Evolutionary conservation across 768 basidiomycete species (phyloP), one percentile per base, ranked within the genome.

Genomic region (Lactifluus piperatus): DNA sequence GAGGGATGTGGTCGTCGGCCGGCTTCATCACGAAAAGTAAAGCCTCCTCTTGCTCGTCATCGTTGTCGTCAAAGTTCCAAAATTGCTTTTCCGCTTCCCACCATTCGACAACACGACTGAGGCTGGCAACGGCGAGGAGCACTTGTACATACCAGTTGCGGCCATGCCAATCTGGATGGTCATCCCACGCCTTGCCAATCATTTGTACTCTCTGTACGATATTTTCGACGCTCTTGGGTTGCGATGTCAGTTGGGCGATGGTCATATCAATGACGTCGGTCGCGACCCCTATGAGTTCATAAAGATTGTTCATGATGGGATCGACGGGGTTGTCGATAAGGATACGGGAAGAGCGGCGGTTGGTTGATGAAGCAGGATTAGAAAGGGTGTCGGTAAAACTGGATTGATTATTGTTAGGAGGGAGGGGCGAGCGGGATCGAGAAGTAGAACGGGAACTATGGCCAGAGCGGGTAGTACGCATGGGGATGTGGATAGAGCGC

Each of bases 1-100:
- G 73, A 44, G 65, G 75, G 65, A 58, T 73, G 63, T 58, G 73
- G 32, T 91, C 89, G 37, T 85, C 86, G 20, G 81, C 82, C 0
- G 95, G 87, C 71, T 95, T 97, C 71, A 93, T 86, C 56, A 98
- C 92, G 68, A 98, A 98, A 64, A 86, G 83, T 51, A 98, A 75
- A 1, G 92, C 91, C 64, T 97, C 95, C 56, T 91, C 88, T 69
- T 88, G 84, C 66, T 93, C 92, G 59, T 91, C 86, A 46, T 89
- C 88, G 62, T 88, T 86, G 68, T 92, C 91, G 68, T 94, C 90
- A 69, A 97, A 98, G 68, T 97, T 97, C 97, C 97, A 99, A 72
- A 99, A 99, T 65, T 94, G 92, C 68, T 94, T 94, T 76, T 98
- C 95, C 11, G 97, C 97, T 72, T 97, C 94, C 93, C 94, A 97